phyloP scores from a whole-genome alignment of 2,329 filamentous ascomycete genomes.

The Pyricularia pennisetigena region DNA sequence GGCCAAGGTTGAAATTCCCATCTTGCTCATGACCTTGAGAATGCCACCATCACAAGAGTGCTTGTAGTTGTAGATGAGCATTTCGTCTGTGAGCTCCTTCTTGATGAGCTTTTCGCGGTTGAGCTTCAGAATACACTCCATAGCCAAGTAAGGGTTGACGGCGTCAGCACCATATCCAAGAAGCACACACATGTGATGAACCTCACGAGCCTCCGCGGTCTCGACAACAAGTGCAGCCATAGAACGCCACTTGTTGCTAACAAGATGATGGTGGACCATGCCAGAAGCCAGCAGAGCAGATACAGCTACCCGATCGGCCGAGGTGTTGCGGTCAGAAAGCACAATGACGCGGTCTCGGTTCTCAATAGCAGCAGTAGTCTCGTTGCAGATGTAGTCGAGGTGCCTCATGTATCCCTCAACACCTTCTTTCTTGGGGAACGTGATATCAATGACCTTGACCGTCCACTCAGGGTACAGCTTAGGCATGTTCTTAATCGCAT shows the following conservation, averaged over 20 bases:
- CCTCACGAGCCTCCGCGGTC: slow-evolving; percentile 90
- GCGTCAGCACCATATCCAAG: slow-evolving; percentile 92
- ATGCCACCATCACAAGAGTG: slow-evolving; percentile 94
- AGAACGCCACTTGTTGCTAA: slow-evolving; percentile 92
- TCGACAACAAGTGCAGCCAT: slow-evolving; percentile 80
- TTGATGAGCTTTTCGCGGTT: slow-evolving; percentile 87
- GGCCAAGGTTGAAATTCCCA: slow-evolving; percentile 95
- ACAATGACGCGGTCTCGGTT: slow-evolving; percentile 78
- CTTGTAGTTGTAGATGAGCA: slow-evolving; percentile 91
- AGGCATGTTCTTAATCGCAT: slow-evolving; percentile 70
- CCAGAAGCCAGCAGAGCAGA: slow-evolving; percentile 82
- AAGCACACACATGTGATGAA: slow-evolving; percentile 98
- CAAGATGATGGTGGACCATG: slow-evolving; percentile 91
- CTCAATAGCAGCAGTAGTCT: slow-evolving; percentile 74
- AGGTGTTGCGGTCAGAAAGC: slow-evolving; percentile 80
- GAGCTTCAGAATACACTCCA: slow-evolving; percentile 96
- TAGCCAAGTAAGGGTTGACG: slow-evolving; percentile 87
- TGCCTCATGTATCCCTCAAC: slow-evolving; percentile 77
- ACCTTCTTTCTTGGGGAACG: slow-evolving; percentile 80
- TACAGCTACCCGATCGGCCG: slow-evolving; percentile 70
- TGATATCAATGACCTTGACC: slow-evolving; percentile 84
- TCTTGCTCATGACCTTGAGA: slow-evolving; percentile 98
- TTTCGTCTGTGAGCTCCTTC: slow-evolving; percentile 74
- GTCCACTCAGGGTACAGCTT: slow-evolving; percentile 70
- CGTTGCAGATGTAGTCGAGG: slow-evolving; percentile 79